Evolutionary conservation across 2,329 filamentous ascomycete genomes (phyloP).

Genomic region (Simplicillium sp.): DNA sequence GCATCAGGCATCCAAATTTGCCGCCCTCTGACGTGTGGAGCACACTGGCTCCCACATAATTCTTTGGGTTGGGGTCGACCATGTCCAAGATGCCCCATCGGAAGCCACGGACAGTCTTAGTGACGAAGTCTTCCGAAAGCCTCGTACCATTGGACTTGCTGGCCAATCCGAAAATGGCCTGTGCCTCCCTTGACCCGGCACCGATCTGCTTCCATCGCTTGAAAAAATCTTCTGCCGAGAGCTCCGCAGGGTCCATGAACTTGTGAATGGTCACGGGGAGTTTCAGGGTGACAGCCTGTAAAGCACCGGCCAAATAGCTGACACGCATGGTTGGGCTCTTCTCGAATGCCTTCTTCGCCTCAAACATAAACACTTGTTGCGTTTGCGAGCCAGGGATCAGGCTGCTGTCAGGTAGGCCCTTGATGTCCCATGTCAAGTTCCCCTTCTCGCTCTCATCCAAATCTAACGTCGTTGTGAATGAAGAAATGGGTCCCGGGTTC

Average conservation of each 20-base stretch:
- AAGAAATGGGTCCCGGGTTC: constrained; percentile 72
- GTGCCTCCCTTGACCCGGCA: constrained; percentile 74
- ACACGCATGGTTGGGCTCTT: constrained; percentile 86
- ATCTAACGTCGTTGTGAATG: constrained; percentile 90
- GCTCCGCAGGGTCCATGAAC: constrained; percentile 88
- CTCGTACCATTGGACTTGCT: constrained; percentile 42
- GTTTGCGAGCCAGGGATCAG: constrained; percentile 68
- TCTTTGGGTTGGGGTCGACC: constrained; percentile 88
- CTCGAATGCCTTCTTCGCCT: constrained; percentile 70
- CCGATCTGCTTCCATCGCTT: constrained; percentile 99
- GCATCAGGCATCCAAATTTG: constrained; percentile 88
- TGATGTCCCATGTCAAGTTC: constrained; percentile 75
- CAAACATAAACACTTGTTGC: constrained; percentile 92
- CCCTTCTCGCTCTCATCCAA: constrained; percentile 58
- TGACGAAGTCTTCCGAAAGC: constrained; percentile 62
- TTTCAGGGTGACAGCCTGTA: constrained; percentile 87
- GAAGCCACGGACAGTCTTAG: constrained; percentile 70
- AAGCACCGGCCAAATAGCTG: constrained; percentile 84
- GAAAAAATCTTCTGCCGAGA: constrained; percentile 91
- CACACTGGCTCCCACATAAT: constrained; percentile 86
- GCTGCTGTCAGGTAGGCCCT: constrained; percentile 76
- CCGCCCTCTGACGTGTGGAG: constrained; percentile 72
- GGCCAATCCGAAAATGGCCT: constrained; percentile 69
- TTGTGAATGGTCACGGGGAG: constrained; percentile 85
- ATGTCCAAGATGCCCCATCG: constrained; percentile 77